Evolutionary conservation across 2,329 filamentous ascomycete genomes (phyloP), one percentile per base, ranked within the genome.

Genomic region (Fusarium denticulatum): DNA sequence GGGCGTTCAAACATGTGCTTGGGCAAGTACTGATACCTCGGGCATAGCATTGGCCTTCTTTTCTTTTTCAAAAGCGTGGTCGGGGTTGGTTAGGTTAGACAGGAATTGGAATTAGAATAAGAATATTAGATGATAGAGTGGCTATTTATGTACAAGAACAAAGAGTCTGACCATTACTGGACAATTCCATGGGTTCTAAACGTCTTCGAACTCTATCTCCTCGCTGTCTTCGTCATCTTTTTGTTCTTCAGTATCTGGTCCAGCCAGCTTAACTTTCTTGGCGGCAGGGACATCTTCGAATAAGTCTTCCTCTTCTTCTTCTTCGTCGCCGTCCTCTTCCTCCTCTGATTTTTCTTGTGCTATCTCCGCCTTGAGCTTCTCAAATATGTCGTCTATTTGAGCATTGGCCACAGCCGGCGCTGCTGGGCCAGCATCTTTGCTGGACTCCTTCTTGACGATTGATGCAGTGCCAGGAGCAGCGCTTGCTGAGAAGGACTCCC

Each of bases 341-440:
- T 81, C 80, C 30, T 81, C 80, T 16, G 80, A 81, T 77, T 46
- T 80, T 74, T 16, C 63, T 55, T 61, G 37, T 64, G 80, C 85
- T 80, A 92, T 88, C 70, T 91, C 89, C 10, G 86, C 88, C 75
- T 90, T 91, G 24, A 94, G 85, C 66, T 88, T 88, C 42, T 88
- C 88, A 79, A 93, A 94, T 64, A 93, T 90, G 60, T 90, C 89
- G 63, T 92, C 91, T 70, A 94, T 88, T 64, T 88, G 86, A 46
- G 88, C 85, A 36, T 87, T 85, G 67, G 90, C 86, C 30, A 86
- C 88, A 64, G 85, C 84, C 32, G 85, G 80, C 37, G 82, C 67
- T 66, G 81, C 82, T 40, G 74, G 76, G 26, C 81, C 79, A 12
- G 83, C 81, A 50, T 87, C 86, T 79, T 89, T 88, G 46, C 80